Conservation (phyloP, 225 moss, liverwort and hornwort genomes). For the Ulota crispa region DNA sequence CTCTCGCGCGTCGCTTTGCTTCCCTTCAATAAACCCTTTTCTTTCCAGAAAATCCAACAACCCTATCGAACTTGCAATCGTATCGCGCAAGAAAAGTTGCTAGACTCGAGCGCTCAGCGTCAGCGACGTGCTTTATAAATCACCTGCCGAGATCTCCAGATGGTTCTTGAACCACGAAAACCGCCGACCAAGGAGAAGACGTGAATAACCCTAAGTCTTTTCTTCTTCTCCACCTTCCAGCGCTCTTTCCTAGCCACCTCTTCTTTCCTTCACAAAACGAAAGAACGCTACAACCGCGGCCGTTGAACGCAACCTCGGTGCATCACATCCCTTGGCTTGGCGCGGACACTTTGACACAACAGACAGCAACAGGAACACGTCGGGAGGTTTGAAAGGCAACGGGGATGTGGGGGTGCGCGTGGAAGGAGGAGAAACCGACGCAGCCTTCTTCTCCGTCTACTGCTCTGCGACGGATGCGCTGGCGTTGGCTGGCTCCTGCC, state of each 20-base stretch:
- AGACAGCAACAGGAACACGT: not conserved
- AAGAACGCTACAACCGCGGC: slow-evolving; percentile 16
- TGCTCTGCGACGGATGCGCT: not conserved
- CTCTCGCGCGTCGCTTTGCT: not conserved
- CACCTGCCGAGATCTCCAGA: slow-evolving; percentile 14
- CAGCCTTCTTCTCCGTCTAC: slow-evolving; percentile 23
- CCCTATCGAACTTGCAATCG: slow-evolving; percentile 1
- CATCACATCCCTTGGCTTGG: not conserved
- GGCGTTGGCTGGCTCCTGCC: not conserved
- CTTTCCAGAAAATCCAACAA: not conserved
- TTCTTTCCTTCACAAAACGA: not conserved
- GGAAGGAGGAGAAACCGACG: slow-evolving; percentile 31
- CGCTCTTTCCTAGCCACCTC: not conserved
- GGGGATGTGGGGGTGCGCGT: not conserved
- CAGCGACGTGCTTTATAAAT: not conserved
- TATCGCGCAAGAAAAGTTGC: not conserved
- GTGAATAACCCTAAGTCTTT: slow-evolving; percentile 21
- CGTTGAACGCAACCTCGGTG: slow-evolving; percentile 13
- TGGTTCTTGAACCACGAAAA: slow-evolving; percentile 7
- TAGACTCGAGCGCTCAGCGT: not conserved
- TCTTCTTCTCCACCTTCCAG: slow-evolving; percentile 10
- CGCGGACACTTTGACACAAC: not conserved
- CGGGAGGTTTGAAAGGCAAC: not conserved
- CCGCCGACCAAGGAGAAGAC: slow-evolving; percentile 26
- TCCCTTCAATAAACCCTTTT: not conserved